Evolutionary conservation across 2,329 filamentous ascomycete genomes (phyloP), one percentile per base, ranked within the genome.

Genomic region (Pestalotiopsis sp.): DNA sequence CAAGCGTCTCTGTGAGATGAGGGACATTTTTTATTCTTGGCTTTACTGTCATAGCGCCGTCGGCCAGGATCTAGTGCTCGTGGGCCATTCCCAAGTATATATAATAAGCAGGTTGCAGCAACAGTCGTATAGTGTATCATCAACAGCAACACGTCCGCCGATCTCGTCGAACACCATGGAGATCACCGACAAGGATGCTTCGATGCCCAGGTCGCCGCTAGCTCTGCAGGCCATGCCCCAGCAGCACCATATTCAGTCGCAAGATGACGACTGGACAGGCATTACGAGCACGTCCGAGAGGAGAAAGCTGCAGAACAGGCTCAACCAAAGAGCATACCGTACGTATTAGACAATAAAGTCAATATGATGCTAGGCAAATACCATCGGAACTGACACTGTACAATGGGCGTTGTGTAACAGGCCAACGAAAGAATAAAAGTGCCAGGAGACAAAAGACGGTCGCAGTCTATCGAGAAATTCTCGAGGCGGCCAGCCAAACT

Each of bases 301-400:
- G 63, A 77, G 77, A 68, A 78, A 75, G 68, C 73, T 73, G 66
- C 78, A 81, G 69, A 80, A 77, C 41, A 75, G 78, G 59, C 70
- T 81, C 17, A 76, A 80, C 70, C 77, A 79, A 39, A 75, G 79
- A 69, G 78, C 78, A 4, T 76, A 78, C 70, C 75, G 79, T 80
- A 75, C 61, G 77, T 71, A 45, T 39, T 27, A 39, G 14, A 12
- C 12, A 13, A 52, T 56, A 6, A 27, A 41, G 5, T 23, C 6
- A 2, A 11, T n/a, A n/a, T n/a, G n/a, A n/a, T n/a, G n/a, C n/a
- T n/a, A n/a, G n/a, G n/a, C n/a, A n/a, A n/a, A n/a, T n/a, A n/a
- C n/a, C n/a, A n/a, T n/a, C n/a, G n/a, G n/a, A n/a, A n/a, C n/a
- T n/a, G n/a, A n/a, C n/a, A n/a, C n/a, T 65, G 12, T 6, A 12